A percentile compares a stretch with the other conserved stretches of the same genome.
These are phyloP conservation scores for Peronospora tabacina DNA, from an alignment of 352 stramenopile genomes.

Conservation along the genomic window DNA sequence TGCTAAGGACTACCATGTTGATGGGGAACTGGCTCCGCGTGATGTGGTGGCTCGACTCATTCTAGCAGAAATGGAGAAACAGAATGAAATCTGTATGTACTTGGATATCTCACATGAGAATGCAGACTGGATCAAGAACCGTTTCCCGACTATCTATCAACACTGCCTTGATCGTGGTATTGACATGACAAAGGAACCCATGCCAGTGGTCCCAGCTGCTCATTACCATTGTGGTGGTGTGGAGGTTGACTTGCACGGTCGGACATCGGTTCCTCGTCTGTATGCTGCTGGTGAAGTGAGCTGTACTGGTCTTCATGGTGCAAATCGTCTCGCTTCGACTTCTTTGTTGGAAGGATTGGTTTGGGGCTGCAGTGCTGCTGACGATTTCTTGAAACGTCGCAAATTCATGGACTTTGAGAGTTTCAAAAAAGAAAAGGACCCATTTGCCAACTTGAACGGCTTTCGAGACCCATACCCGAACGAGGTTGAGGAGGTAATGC, in stretches of 20 bases:
- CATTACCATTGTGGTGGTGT: conserved; percentile 94
- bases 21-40: conserved; percentile 88
- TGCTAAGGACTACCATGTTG: conserved; percentile 88
- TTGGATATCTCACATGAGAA: conserved; percentile 91
- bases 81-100: conserved; percentile 78
- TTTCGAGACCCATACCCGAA: conserved; percentile 38
- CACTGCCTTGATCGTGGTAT: conserved; percentile 73
- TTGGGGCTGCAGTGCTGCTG: conserved; percentile 88
- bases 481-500: conserved; percentile 55
- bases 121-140: conserved; percentile 68
- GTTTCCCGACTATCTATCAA: conserved; percentile 86
- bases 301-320: conserved; percentile 91
- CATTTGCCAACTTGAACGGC: conserved; percentile 34
- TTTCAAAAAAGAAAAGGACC: conserved; percentile 24
- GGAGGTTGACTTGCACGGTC: conserved; percentile 81
- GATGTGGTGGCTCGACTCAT: conserved; percentile 92
- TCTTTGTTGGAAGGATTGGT: conserved; percentile 91
- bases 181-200: conserved; percentile 86
- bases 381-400: conserved; percentile 41
- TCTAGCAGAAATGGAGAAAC: conserved; percentile 85
- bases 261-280: conserved; percentile 71
- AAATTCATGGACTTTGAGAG: conserved; percentile 14
- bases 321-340: conserved; percentile 90
- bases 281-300: conserved; percentile 91
- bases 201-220: conserved; percentile 89